These are phyloP conservation scores for Aurinia saxatilis DNA, from an alignment of 345 rosid genomes.

Conservation along the genomic window DNA sequence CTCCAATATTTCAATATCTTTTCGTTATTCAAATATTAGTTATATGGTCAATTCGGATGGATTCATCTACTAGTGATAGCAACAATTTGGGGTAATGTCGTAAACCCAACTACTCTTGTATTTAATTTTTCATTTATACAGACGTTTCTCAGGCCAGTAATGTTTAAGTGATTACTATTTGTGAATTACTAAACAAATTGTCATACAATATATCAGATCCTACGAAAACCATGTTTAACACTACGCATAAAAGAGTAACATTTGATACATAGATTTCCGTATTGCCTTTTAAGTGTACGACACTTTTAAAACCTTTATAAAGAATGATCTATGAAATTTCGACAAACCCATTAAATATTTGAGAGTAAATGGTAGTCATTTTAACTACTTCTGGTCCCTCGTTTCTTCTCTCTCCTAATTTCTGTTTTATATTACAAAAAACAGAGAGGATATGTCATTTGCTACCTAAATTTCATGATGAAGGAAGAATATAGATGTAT, in stretches of 20 bases:
- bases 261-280: background rate
- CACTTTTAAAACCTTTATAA: background rate
- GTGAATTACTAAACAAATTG: background rate
- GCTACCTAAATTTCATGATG: background rate
- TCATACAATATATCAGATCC: background rate
- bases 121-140: background rate
- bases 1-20: conserved; percentile 12
- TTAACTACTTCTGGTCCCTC: conserved; percentile 13
- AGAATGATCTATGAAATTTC: conserved; percentile 8
- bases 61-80: background rate
- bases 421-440: background rate
- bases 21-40: conserved; percentile 6
- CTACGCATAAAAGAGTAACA: background rate
- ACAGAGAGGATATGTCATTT: background rate
- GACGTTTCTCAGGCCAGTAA: background rate
- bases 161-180: background rate
- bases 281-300: background rate
- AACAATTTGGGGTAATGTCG: conserved; percentile 5
- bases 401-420: conserved; percentile 2
- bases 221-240: background rate
- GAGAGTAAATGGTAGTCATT: conserved; percentile 1
- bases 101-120: conserved; percentile 5
- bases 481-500: background rate
- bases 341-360: conserved; percentile 5
- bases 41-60: conserved; percentile 15